phyloP scores from a whole-genome alignment of 2,329 filamentous ascomycete genomes.

The Bipolaris victoriae region DNA sequence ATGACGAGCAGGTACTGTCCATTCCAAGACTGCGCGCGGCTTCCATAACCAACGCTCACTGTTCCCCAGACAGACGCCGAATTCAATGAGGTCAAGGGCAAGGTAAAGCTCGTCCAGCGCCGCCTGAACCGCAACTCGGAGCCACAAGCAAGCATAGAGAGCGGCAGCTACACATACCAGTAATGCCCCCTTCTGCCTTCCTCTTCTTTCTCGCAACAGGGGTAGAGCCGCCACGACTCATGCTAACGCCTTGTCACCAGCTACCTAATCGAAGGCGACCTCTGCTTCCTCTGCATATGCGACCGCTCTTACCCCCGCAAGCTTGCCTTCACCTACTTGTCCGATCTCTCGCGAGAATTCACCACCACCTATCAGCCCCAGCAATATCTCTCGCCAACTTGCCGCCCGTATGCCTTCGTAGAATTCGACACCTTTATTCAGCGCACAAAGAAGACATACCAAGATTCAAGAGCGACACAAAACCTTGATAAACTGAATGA shows the following conservation, averaged over 20 bases:
- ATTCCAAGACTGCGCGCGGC: background rate
- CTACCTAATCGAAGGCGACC: conserved; percentile 81
- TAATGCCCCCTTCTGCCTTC: conserved; percentile 56
- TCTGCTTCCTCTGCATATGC: conserved; percentile 93
- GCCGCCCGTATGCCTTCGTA: conserved; percentile 94
- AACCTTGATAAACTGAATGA: conserved; percentile 96
- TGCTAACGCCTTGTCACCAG: conserved; percentile 52
- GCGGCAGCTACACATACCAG: conserved; percentile 83
- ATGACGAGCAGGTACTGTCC: conserved; percentile 75
- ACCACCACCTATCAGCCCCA: conserved; percentile 76
- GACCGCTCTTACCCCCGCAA: conserved; percentile 95
- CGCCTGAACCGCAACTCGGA: conserved; percentile 88
- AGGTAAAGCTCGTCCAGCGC: conserved; percentile 88
- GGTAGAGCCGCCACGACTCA: background rate
- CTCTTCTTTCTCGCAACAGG: background rate
- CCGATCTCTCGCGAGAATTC: conserved; percentile 91
- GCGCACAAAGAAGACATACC: conserved; percentile 91
- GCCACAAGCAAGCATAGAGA: conserved; percentile 90
- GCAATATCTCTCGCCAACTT: conserved; percentile 74
- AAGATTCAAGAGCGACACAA: conserved; percentile 86
- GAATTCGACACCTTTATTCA: conserved; percentile 98
- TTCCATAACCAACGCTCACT: conserved; percentile 19
- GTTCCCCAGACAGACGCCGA: conserved; percentile 67
- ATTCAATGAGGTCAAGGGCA: conserved; percentile 85
- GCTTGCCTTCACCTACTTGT: conserved; percentile 96